These are phyloP conservation scores for Tulasnella calospora DNA, from an alignment of 768 basidiomycete species.

Conservation along the genomic window DNA sequence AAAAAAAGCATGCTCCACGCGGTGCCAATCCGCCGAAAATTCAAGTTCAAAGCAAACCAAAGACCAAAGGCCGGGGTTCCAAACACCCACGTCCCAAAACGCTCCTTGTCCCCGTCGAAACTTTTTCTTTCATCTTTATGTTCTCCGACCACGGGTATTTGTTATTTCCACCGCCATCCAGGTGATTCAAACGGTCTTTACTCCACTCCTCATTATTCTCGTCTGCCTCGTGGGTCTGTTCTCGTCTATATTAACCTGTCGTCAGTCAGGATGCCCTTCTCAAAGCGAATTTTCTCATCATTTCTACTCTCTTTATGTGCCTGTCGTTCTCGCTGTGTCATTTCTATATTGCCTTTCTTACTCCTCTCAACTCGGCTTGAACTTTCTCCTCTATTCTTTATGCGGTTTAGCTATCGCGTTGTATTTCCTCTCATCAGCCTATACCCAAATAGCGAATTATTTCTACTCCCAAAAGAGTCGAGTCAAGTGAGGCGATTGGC, in stretches of 20 bases:
- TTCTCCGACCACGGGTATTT: neutral
- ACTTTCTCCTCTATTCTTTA: neutral
- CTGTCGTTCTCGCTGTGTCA: neutral
- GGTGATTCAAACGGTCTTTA: neutral
- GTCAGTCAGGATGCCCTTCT: neutral
- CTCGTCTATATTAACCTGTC: slow-evolving; percentile 3
- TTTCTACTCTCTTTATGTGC: neutral
- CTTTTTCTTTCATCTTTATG: neutral
- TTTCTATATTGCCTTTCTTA: neutral
- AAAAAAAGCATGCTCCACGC: neutral
- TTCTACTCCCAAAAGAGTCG: too few species aligned
- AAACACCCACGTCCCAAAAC: neutral
- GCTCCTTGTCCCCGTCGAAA: neutral
- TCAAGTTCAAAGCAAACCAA: neutral
- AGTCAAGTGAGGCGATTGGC: too few species aligned
- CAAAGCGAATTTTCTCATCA: neutral
- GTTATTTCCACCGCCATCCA: neutral
- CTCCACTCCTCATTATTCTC: neutral
- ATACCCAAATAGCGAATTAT: neutral
- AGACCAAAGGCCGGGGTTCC: neutral
- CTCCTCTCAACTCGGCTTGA: neutral
- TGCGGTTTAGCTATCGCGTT: neutral
- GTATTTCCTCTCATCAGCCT: neutral
- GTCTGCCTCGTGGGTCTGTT: neutral
- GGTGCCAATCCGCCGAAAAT: neutral